phyloP scores from a whole-genome alignment of 2,329 filamentous ascomycete genomes.

The Trichophyton simii region DNA sequence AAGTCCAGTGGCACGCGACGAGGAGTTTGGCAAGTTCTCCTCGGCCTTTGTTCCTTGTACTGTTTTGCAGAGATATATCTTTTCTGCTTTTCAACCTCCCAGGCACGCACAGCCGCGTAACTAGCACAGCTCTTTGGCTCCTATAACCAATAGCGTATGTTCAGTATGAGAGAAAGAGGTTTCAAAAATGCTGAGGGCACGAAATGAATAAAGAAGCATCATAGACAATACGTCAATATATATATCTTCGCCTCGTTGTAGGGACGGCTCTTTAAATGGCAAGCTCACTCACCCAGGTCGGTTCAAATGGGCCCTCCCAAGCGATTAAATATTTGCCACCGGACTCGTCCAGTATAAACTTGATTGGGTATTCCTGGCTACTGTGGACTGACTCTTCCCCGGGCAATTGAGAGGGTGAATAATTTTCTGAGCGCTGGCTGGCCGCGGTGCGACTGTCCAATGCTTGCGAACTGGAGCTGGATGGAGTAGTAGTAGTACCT shows the following conservation, averaged over 20 bases:
- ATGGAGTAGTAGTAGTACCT: not conserved
- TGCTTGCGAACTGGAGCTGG: not conserved
- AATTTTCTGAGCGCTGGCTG: not conserved
- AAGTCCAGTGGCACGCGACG: not conserved
- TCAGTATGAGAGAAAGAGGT: not conserved
- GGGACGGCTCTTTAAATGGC: not conserved
- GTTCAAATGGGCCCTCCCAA: conserved; percentile 26
- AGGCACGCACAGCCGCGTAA: conserved; percentile 20
- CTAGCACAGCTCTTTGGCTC: conserved; percentile 27
- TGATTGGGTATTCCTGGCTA: conserved; percentile 26
- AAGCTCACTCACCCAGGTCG: conserved; percentile 26
- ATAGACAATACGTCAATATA: conserved; percentile 1
- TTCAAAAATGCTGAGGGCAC: not conserved
- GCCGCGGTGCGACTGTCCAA: not conserved
- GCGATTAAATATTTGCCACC: conserved; percentile 27
- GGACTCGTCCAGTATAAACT: conserved; percentile 27
- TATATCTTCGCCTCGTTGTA: not conserved
- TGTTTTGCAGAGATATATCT: conserved; percentile 7
- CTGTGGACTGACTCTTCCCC: conserved; percentile 10
- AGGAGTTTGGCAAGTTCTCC: not conserved
- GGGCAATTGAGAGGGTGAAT: not conserved
- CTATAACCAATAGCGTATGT: conserved; percentile 12
- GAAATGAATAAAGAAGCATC: not conserved
- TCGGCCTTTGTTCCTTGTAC: conserved; percentile 8
- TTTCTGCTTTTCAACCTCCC: conserved; percentile 19